A percentile compares a stretch with the other conserved stretches of the same genome.
Conservation (phyloP, 345 rosid genomes). For the Eucalyptus brandiana region DNA sequence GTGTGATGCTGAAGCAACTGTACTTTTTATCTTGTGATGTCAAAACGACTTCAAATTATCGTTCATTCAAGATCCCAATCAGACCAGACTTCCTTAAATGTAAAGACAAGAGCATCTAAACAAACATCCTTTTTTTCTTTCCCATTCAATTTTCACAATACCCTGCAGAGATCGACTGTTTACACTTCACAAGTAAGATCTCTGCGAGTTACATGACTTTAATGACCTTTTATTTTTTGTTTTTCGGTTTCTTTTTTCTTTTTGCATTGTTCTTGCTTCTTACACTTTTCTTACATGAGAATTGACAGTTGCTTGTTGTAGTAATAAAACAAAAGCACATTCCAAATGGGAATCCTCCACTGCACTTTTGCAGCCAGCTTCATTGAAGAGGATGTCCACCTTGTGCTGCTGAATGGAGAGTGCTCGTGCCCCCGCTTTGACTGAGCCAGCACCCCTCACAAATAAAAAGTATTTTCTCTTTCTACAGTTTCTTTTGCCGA, state of each 20-base stretch:
- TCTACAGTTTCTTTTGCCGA: constrained; percentile 11
- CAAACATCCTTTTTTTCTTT: not conserved
- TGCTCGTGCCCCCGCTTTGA: constrained; percentile 87
- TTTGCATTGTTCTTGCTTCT: not conserved
- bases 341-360: not conserved
- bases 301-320: not conserved
- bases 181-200: constrained; percentile 40
- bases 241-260: not conserved
- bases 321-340: not conserved
- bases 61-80: not conserved
- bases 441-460: constrained; percentile 38
- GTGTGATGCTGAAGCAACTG: not conserved
- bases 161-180: constrained; percentile 20
- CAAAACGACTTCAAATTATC: not conserved
- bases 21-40: not conserved
- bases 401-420: constrained; percentile 6
- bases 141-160: not conserved
- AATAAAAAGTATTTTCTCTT: not conserved
- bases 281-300: not conserved
- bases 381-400: constrained; percentile 24
- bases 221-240: not conserved
- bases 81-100: not conserved
- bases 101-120: not conserved
- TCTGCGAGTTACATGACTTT: not conserved
- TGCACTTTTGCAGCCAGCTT: constrained; percentile 31